phyloP scores from a whole-genome alignment of 202 grass and related monocot genomes.

The Digitaria exilis region DNA sequence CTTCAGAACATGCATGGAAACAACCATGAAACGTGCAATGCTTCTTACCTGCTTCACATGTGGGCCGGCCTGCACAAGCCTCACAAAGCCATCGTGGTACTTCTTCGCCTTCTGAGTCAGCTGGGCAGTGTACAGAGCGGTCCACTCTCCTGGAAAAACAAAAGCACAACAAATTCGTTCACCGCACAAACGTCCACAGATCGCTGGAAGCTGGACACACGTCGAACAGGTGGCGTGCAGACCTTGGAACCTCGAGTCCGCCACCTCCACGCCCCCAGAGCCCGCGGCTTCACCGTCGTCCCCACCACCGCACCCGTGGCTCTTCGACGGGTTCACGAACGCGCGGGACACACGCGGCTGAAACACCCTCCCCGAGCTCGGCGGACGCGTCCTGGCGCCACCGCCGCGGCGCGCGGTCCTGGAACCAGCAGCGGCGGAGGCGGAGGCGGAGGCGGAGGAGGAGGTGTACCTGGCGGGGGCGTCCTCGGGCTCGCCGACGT shows the following conservation, averaged over 20 bases:
- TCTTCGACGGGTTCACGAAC: constrained; percentile 28
- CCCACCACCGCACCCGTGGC: background rate
- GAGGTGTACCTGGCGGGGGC: background rate
- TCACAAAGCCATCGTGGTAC: constrained; percentile 68
- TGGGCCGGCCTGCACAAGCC: constrained; percentile 46
- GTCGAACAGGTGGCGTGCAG: constrained; percentile 37
- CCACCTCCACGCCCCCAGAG: background rate
- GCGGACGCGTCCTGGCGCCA: constrained; percentile 10
- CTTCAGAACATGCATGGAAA: background rate
- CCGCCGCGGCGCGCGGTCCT: constrained; percentile 21
- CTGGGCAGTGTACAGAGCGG: constrained; percentile 68
- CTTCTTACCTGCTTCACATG: constrained; percentile 60
- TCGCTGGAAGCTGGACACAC: background rate
- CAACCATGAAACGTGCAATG: background rate
- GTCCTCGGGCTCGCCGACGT: constrained; percentile 54
- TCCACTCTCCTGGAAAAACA: constrained; percentile 69
- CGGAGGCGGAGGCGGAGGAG: constrained; percentile 12
- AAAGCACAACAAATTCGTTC: constrained; percentile 9
- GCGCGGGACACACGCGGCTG: background rate
- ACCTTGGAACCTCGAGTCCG: constrained; percentile 39
- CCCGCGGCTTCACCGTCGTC: constrained; percentile 9
- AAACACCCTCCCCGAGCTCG: constrained; percentile 3
- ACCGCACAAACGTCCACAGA: background rate
- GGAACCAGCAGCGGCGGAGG: background rate
- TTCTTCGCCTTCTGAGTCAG: constrained; percentile 83